Conservation (phyloP, 2,329 filamentous ascomycete species). For the Zymoseptoria tritici region DNA sequence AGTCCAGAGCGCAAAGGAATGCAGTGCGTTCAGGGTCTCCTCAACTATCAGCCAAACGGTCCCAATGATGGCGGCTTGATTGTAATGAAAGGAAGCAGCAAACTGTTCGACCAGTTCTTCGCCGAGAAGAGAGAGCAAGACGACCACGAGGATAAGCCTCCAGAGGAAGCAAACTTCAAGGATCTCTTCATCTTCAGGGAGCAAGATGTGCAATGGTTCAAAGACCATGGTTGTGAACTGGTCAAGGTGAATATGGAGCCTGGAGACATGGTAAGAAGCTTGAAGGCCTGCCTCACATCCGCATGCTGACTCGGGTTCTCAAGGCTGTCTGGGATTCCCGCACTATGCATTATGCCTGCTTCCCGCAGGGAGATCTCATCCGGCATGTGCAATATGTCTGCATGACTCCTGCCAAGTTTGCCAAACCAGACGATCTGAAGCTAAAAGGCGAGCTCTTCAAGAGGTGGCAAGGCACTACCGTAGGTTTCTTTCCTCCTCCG, state of each 20-base stretch:
- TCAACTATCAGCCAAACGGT: constrained; percentile 41
- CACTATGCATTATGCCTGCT: constrained; percentile 40
- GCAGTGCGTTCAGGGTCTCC: constrained; percentile 38
- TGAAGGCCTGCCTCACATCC: not conserved
- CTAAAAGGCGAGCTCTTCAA: constrained; percentile 32
- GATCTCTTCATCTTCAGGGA: constrained; percentile 40
- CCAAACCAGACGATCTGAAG: constrained; percentile 28
- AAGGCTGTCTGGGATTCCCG: constrained; percentile 27
- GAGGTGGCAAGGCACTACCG: constrained; percentile 31
- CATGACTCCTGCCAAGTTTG: constrained; percentile 32
- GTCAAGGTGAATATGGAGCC: constrained; percentile 17
- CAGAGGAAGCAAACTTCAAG: constrained; percentile 29
- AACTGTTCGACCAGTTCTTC: constrained; percentile 41
- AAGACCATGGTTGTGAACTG: constrained; percentile 15
- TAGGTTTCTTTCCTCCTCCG: not conserved
- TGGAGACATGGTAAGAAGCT: constrained; percentile 13
- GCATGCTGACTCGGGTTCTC: not conserved
- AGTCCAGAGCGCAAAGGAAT: constrained; percentile 35
- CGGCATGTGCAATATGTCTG: constrained; percentile 29
- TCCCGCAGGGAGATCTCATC: constrained; percentile 21
- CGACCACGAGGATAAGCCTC: constrained; percentile 27
- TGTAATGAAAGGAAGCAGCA: constrained; percentile 37
- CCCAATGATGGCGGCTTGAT: constrained; percentile 42
- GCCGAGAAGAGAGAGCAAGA: constrained; percentile 26
- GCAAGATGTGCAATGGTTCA: constrained; percentile 25